Evolutionary conservation across 768 basidiomycete species (phyloP), one percentile per base, ranked within the genome.

Genomic region (Termitomyces eurrhizus): DNA sequence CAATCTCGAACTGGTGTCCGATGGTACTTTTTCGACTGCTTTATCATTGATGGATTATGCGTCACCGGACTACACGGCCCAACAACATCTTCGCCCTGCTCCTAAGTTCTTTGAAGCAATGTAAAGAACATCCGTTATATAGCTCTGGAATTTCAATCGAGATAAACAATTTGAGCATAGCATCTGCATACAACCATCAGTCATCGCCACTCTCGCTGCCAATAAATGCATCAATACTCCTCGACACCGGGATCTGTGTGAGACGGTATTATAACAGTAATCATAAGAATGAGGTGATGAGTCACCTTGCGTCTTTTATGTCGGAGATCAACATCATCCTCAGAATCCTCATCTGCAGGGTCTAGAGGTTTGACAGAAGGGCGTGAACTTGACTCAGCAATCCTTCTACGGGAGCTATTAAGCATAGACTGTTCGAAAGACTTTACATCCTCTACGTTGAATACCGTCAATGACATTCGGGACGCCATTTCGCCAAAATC

Each of bases 151-250:
- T n/a, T 29, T 41, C 12, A 18, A 26, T 51, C 14, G 50, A 41
- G 7, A 26, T 37, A 18, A 39, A 37, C 52, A 37, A 24, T 37
- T 14, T 26, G 26, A 53, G 24, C 39, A n/a, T 7, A 42, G 29
- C 8, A 18, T 12, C 18, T 37, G 14, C 39, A 33, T 14, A 11
- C 36, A 35, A 39, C 37, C 29, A 56, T 75, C 67, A 82, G n/a
- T 85, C 84, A 21, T 82, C 81, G 41, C 88, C 87, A 65, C 88
- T 90, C 67, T 91, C 87, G 65, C 89, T 87, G 42, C 74, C 78
- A 61, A 92, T 74, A 69, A 92, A 92, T 6, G 86, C 87, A 77
- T 81, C 82, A 54, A 92, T 90, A 60, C 84, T 88, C 59, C 77
- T 75, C 21, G 81, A 76, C 16, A 60, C 64, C 39, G 59, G 58